Conservation (phyloP, 2,329 filamentous ascomycete species). For the Helotiales sp. region DNA sequence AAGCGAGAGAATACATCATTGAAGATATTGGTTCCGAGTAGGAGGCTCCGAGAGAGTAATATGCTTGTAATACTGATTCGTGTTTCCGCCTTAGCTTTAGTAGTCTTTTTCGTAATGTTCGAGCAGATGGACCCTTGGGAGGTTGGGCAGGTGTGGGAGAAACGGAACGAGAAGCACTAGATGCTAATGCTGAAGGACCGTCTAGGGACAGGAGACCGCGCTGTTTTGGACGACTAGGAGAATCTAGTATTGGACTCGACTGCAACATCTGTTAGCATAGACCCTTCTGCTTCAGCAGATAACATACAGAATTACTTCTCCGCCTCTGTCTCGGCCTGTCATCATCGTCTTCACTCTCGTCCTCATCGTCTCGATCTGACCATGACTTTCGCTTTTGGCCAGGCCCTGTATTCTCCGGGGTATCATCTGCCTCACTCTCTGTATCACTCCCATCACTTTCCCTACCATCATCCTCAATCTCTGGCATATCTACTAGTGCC, state of each 20-base stretch:
- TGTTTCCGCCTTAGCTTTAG: slow-evolving; percentile 75
- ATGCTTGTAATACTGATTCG: slow-evolving; percentile 72
- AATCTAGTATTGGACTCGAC: slow-evolving; percentile 66
- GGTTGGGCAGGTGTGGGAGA: slow-evolving; percentile 58
- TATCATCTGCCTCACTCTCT: slow-evolving; percentile 56
- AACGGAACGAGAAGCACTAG: slow-evolving; percentile 38
- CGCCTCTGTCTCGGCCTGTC: slow-evolving; percentile 76
- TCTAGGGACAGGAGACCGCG: slow-evolving; percentile 59
- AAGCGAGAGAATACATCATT: slow-evolving; percentile 90
- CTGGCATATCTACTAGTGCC: slow-evolving; percentile 86
- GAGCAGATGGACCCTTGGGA: slow-evolving; percentile 66
- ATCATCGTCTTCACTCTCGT: slow-evolving; percentile 66
- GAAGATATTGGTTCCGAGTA: slow-evolving; percentile 95
- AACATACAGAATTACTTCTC: slow-evolving; percentile 80
- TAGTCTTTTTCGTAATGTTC: slow-evolving; percentile 70
- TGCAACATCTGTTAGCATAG: slow-evolving; percentile 35
- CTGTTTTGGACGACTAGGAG: slow-evolving; percentile 60
- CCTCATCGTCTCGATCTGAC: slow-evolving; percentile 69
- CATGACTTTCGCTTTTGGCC: slow-evolving; percentile 78
- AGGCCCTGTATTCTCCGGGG: slow-evolving; percentile 49
- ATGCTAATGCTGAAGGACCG: slow-evolving; percentile 47
- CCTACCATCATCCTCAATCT: slow-evolving; percentile 64
- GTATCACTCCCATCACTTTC: slow-evolving; percentile 48
- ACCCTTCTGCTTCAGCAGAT: background rate
- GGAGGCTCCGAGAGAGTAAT: slow-evolving; percentile 84